Percentiles rank a stretch among this genome's conserved stretches.
These are phyloP conservation scores for Nepenthes gracilis DNA, from an alignment of 148 eudicot species.

Conservation along the genomic window DNA sequence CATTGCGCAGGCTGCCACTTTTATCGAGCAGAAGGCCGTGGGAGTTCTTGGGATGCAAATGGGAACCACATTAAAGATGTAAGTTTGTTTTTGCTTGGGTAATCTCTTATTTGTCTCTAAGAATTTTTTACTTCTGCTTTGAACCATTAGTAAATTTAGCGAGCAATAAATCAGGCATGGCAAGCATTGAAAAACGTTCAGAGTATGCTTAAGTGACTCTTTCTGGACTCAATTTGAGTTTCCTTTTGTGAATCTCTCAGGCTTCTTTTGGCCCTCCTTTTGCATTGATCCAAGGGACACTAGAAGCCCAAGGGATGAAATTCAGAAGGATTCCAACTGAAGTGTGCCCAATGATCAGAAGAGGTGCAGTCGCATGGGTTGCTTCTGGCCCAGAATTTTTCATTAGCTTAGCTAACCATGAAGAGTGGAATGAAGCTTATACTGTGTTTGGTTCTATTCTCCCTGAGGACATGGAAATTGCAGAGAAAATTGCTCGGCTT, in stretches of 20 bases:
- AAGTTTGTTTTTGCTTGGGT: constrained; percentile 14
- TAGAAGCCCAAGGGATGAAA: constrained; percentile 56
- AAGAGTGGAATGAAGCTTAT: constrained; percentile 61
- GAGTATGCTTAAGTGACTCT: too few relatives aligned
- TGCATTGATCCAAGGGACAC: constrained; percentile 75
- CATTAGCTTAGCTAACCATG: constrained; percentile 81
- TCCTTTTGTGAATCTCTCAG: constrained; percentile 19
- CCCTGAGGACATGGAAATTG: constrained; percentile 73
- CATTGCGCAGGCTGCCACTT: constrained; percentile 91
- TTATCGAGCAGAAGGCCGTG: constrained; percentile 86
- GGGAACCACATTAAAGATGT: constrained; percentile 83
- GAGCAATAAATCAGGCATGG: too few relatives aligned
- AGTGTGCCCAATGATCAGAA: constrained; percentile 42
- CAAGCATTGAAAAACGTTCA: too few relatives aligned
- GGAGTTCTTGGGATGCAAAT: constrained; percentile 55
- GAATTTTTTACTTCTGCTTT: too few relatives aligned
- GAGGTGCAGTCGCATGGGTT: constrained; percentile 94
- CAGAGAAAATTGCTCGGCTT: constrained; percentile 63
- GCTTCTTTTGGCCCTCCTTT: constrained; percentile 86
- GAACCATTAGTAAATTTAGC: too few relatives aligned
- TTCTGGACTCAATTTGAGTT: too few relatives aligned
- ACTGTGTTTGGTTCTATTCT: constrained; percentile 84
- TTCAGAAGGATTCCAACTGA: constrained; percentile 48
- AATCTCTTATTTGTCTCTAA: too few relatives aligned
- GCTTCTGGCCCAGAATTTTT: constrained; percentile 96